A percentile compares a stretch with the other conserved stretches of the same genome.
These are phyloP conservation scores for Globisporangium okanoganense DNA, from an alignment of 352 stramenopile genomes.

Conservation along the genomic window DNA sequence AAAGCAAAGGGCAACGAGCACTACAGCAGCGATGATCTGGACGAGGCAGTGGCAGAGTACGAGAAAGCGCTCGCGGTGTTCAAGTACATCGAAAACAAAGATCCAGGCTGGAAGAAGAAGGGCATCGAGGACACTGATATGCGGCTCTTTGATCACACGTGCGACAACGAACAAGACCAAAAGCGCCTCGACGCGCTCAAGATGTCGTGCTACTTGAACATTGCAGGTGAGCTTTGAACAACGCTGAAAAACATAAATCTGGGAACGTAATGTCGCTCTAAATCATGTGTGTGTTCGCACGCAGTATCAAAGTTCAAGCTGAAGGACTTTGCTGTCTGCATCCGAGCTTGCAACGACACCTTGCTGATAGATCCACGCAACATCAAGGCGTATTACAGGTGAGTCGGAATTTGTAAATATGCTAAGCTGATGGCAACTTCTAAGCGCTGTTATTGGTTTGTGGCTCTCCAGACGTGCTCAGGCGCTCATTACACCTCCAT, in stretches of 20 bases:
- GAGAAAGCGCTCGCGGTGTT: constrained; percentile 83
- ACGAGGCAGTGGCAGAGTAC: constrained; percentile 80
- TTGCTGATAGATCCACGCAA: constrained; percentile 54
- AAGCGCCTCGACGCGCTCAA: constrained; percentile 46
- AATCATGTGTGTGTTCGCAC: neutral
- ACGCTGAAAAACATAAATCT: neutral
- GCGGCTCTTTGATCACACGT: constrained; percentile 47
- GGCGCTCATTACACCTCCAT: constrained; percentile 70
- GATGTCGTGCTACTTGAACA: constrained; percentile 76
- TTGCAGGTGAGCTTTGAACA: constrained; percentile 33
- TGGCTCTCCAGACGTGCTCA: constrained; percentile 45
- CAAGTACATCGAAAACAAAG: constrained; percentile 77
- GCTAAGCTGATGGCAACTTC: neutral
- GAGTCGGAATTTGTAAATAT: neutral
- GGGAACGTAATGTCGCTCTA: neutral
- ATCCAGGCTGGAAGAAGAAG: constrained; percentile 84
- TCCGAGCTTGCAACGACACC: constrained; percentile 67
- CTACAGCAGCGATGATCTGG: constrained; percentile 40
- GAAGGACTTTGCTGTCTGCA: constrained; percentile 57
- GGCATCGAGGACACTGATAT: constrained; percentile 83
- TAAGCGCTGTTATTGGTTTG: neutral
- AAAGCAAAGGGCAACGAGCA: constrained; percentile 63
- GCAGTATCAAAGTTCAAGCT: constrained; percentile 78
- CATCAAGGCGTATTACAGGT: constrained; percentile 83
- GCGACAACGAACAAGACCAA: constrained; percentile 40